Conservation (phyloP, 2,329 filamentous ascomycete species). For the Ophiocordyceps camponoti-floridani region DNA sequence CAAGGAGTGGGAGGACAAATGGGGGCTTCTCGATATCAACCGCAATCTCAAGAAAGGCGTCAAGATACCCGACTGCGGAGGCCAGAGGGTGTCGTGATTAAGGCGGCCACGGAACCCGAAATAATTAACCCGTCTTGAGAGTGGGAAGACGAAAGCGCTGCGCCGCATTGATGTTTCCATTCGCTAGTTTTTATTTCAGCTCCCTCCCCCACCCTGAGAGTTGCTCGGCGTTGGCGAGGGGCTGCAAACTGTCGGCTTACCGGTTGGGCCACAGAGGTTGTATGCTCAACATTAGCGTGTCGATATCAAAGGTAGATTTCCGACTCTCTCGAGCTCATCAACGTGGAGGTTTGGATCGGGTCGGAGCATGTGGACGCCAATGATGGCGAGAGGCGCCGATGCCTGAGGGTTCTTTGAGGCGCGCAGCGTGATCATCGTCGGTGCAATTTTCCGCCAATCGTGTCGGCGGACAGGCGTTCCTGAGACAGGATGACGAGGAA, state of each 20-base stretch:
- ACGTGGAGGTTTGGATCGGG: not conserved
- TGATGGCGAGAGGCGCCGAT: not conserved
- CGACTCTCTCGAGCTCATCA: not conserved
- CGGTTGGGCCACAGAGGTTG: not conserved
- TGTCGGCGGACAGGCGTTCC: not conserved
- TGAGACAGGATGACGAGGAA: not conserved
- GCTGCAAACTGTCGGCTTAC: not conserved
- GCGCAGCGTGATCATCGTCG: not conserved
- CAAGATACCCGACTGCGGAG: slow-evolving; percentile 73
- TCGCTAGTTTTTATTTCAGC: not conserved
- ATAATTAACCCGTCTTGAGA: too few relatives aligned
- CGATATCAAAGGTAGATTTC: not conserved
- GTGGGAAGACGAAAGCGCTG: too few relatives aligned
- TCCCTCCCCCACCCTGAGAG: not conserved
- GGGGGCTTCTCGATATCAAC: slow-evolving; percentile 77
- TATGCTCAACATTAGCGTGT: not conserved
- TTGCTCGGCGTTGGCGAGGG: not conserved
- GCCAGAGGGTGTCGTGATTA: slow-evolving; percentile 36
- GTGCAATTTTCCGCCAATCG: not conserved
- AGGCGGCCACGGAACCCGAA: not conserved
- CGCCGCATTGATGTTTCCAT: too few relatives aligned
- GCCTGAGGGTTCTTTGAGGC: not conserved
- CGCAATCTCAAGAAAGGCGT: slow-evolving; percentile 71
- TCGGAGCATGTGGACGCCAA: not conserved
- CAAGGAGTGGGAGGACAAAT: slow-evolving; percentile 84